These are phyloP conservation scores for Gentiana dahurica DNA, from an alignment of 257 asterid genomes.

Conservation along the genomic window DNA sequence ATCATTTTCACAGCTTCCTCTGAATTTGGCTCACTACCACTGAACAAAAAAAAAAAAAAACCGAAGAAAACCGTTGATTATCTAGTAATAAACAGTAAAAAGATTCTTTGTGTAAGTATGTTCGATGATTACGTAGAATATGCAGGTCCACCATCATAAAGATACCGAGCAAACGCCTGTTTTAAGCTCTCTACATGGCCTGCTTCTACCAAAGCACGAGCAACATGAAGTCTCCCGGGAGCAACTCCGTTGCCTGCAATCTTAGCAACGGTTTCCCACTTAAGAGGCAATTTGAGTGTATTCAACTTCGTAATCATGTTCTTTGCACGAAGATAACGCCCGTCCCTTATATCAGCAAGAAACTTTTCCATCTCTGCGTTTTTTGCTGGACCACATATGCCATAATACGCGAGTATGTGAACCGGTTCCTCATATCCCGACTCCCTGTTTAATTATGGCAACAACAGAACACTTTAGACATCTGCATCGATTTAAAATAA, in stretches of 20 bases:
- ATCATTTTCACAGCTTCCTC: slow-evolving; percentile 76
- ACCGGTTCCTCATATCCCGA: slow-evolving; percentile 76
- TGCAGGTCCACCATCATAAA: slow-evolving; percentile 96
- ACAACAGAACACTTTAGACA: not conserved
- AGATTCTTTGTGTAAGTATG: not conserved
- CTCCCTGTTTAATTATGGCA: slow-evolving; percentile 32
- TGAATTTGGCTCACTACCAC: slow-evolving; percentile 88
- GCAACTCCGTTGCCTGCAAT: slow-evolving; percentile 96
- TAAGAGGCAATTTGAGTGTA: slow-evolving; percentile 73
- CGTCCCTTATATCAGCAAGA: slow-evolving; percentile 59
- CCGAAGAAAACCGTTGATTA: slow-evolving; percentile 5
- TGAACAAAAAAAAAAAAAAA: slow-evolving; percentile 13
- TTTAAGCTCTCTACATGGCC: slow-evolving; percentile 90
- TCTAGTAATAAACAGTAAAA: not conserved
- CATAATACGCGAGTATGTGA: slow-evolving; percentile 96
- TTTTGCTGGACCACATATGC: slow-evolving; percentile 79
- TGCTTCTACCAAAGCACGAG: slow-evolving; percentile 97
- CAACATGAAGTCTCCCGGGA: slow-evolving; percentile 92
- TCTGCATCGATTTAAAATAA: no score
- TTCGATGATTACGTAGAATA: slow-evolving; percentile 63
- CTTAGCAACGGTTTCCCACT: slow-evolving; percentile 72
- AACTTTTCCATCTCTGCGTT: slow-evolving; percentile 50
- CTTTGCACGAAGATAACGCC: slow-evolving; percentile 81
- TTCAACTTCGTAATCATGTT: slow-evolving; percentile 71
- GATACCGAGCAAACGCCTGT: slow-evolving; percentile 82